Evolutionary conservation across 495 filamentous ascomycete species (phyloP).

Genomic region (Bombardia bombarda): DNA sequence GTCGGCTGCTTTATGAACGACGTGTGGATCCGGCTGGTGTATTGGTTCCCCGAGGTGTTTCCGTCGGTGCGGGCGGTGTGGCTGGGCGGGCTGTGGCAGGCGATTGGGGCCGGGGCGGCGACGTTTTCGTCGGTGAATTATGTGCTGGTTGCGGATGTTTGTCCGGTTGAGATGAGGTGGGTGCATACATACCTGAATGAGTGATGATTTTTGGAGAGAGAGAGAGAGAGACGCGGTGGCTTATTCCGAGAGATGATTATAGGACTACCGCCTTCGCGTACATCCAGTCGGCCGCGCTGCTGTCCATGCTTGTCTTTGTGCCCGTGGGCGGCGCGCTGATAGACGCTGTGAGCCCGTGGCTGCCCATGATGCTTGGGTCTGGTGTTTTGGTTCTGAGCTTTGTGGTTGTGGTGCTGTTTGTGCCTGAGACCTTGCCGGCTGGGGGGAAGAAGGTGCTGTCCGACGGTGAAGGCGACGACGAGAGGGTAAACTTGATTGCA

Average conservation of each 20-base stretch:
- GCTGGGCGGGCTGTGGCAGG: slow-evolving; percentile 40
- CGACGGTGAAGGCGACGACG: not conserved
- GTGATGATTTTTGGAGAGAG: too few species aligned
- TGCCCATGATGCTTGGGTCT: slow-evolving; percentile 43
- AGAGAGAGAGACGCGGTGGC: not conserved
- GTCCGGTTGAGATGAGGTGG: slow-evolving; percentile 26
- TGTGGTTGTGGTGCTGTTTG: slow-evolving; percentile 15
- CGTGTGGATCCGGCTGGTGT: slow-evolving; percentile 26
- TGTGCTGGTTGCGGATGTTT: slow-evolving; percentile 49
- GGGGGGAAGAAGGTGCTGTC: not conserved
- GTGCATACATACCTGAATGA: too few species aligned
- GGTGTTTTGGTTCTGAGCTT: slow-evolving; percentile 31
- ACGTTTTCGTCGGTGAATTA: slow-evolving; percentile 41
- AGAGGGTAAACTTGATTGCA: not conserved
- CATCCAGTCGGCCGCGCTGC: slow-evolving; percentile 23
- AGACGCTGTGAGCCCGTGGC: slow-evolving; percentile 40
- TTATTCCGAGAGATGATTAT: not conserved
- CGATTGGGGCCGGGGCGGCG: slow-evolving; percentile 45
- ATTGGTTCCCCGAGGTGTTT: slow-evolving; percentile 29
- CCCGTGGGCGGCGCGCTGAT: slow-evolving; percentile 40
- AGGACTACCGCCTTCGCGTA: slow-evolving; percentile 45
- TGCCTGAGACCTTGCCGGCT: slow-evolving; percentile 35
- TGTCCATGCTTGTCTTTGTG: slow-evolving; percentile 12
- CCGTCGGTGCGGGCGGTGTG: slow-evolving; percentile 43
- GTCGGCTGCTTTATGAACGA: slow-evolving; percentile 27